A percentile compares a stretch with the other conserved stretches of the same genome.
phyloP scores from a whole-genome alignment of 257 asterid genomes.

The Plantago elongata region DNA sequence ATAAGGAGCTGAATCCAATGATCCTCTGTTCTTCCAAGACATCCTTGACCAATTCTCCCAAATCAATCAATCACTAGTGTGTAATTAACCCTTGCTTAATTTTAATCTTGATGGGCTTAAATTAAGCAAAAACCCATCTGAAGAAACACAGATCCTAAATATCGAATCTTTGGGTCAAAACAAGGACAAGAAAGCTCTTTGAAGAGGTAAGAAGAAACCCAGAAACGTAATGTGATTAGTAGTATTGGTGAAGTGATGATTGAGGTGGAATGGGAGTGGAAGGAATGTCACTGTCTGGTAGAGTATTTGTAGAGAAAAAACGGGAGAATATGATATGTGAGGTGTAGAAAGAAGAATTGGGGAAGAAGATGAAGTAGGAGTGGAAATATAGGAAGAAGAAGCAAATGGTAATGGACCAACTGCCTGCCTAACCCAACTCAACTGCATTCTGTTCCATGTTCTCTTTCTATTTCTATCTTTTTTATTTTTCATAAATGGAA shows the following conservation, averaged over 20 bases:
- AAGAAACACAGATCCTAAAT: slow-evolving; percentile 29
- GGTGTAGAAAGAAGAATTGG: slow-evolving; percentile 21
- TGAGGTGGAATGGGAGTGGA: neutral
- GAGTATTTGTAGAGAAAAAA: neutral
- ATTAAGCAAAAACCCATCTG: slow-evolving; percentile 31
- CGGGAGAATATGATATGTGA: neutral
- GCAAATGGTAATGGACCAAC: slow-evolving; percentile 36
- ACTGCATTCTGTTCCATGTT: slow-evolving; percentile 27
- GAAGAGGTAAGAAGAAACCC: slow-evolving; percentile 8
- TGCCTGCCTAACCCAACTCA: slow-evolving; percentile 27
- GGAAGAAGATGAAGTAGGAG: slow-evolving; percentile 32
- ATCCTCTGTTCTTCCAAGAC: slow-evolving; percentile 90
- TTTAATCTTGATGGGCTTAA: slow-evolving; percentile 11
- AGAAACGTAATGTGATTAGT: slow-evolving; percentile 9
- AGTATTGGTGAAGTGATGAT: neutral
- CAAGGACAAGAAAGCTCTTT: slow-evolving; percentile 13
- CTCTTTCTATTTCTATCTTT: slow-evolving; percentile 3
- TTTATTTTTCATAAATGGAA: neutral
- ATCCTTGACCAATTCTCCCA: slow-evolving; percentile 21
- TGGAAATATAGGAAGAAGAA: slow-evolving; percentile 19
- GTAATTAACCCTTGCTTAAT: slow-evolving; percentile 19
- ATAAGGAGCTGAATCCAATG: slow-evolving; percentile 31
- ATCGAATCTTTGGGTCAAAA: slow-evolving; percentile 17
- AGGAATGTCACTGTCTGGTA: neutral
- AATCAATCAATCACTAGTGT: too few relatives aligned